Conservation (phyloP, 2,329 filamentous ascomycete genomes). For the Trichoderma sp. region DNA sequence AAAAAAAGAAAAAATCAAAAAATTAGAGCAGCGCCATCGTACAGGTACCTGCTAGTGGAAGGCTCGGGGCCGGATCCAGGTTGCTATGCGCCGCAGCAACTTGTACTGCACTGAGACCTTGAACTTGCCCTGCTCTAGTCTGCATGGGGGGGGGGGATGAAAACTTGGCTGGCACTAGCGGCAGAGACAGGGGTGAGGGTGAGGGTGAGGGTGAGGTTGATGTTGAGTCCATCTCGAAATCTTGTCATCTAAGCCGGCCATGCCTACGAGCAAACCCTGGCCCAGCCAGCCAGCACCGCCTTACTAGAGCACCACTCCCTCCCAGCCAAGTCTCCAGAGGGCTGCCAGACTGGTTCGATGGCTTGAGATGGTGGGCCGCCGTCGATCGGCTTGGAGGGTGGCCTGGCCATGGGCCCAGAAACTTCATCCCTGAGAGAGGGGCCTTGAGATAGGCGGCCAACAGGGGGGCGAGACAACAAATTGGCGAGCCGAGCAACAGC, state of each 20-base stretch:
- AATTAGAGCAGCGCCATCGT: slow-evolving; percentile 6
- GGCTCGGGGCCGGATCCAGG: slow-evolving; percentile 18
- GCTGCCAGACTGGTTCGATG: slow-evolving; percentile 10
- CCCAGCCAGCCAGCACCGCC: not conserved
- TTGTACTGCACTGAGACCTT: slow-evolving; percentile 15
- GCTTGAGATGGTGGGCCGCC: slow-evolving; percentile 18
- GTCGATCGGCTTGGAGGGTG: slow-evolving; percentile 20
- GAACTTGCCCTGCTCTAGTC: slow-evolving; percentile 16
- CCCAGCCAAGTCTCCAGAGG: not conserved
- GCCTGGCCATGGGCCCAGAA: slow-evolving; percentile 10
- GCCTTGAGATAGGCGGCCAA: slow-evolving; percentile 13
- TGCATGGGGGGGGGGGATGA: slow-evolving; percentile 2
- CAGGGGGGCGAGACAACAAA: slow-evolving; percentile 8
- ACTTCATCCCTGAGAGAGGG: slow-evolving; percentile 4
- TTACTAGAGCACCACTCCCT: not conserved
- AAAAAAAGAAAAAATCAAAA: slow-evolving; percentile 12
- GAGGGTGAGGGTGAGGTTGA: not conserved
- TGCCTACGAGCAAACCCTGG: not conserved
- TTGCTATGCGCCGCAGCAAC: slow-evolving; percentile 9
- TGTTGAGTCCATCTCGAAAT: slow-evolving; percentile 2
- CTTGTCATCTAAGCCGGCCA: slow-evolving; percentile 8
- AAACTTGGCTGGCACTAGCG: slow-evolving; percentile 13
- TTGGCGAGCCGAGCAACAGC: slow-evolving; percentile 13
- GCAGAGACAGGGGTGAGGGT: slow-evolving; percentile 2
- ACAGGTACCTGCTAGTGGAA: slow-evolving; percentile 19